Conservation (phyloP, 768 basidiomycete genomes). For the Russula emetica region DNA sequence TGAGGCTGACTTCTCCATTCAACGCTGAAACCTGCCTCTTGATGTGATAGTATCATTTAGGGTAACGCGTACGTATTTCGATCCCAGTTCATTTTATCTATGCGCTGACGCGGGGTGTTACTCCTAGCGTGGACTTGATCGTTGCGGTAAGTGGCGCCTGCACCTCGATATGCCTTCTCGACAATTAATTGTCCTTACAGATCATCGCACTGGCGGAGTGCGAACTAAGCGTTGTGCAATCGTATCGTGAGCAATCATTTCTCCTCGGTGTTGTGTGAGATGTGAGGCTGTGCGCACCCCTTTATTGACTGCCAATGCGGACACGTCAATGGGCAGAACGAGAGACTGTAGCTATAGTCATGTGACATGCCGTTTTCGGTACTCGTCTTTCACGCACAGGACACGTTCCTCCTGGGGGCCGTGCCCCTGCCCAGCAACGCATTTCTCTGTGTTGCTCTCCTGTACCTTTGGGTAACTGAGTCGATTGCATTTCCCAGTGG, state of each 20-base stretch:
- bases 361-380: too few relatives aligned
- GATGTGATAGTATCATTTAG: conserved; percentile 15
- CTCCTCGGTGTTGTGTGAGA: background rate
- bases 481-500: conserved; percentile 32
- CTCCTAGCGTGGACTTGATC: conserved; percentile 40
- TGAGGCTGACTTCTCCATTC: conserved; percentile 32
- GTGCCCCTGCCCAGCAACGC: background rate
- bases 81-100: background rate
- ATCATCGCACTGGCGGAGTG: conserved; percentile 47
- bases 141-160: conserved; percentile 36
- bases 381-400: background rate
- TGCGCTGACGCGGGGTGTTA: conserved; percentile 1
- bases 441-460: background rate
- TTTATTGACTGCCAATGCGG: background rate
- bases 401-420: background rate
- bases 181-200: conserved; percentile 29
- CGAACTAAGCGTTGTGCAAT: conserved; percentile 44
- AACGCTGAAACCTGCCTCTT: background rate
- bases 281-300: background rate
- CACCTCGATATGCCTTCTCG: background rate
- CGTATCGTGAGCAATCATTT: conserved; percentile 37
- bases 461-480: background rate
- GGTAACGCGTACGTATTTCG: conserved; percentile 32
- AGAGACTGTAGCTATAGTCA: too few relatives aligned
- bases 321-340: background rate